These are phyloP conservation scores for Physcia stellaris DNA, from an alignment of 495 filamentous ascomycete genomes.

Conservation along the genomic window DNA sequence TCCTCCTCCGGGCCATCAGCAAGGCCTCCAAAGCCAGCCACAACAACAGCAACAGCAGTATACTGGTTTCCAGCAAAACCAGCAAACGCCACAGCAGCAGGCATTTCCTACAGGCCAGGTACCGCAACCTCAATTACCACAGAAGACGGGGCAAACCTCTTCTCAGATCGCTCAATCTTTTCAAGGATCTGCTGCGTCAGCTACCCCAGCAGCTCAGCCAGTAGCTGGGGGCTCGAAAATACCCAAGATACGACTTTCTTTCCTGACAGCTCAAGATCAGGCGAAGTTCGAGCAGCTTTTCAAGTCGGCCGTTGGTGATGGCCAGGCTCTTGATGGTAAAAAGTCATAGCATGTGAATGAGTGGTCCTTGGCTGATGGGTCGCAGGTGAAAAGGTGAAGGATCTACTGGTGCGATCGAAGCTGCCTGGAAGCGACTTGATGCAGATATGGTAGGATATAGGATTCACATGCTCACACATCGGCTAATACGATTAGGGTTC, in stretches of 20 bases:
- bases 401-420: constrained; percentile 77
- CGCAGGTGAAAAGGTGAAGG: constrained; percentile 68
- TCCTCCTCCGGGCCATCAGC: constrained; percentile 39
- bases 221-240: constrained; percentile 48
- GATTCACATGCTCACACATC: background rate
- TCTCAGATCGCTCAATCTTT: constrained; percentile 80
- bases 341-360: background rate
- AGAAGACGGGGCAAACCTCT: constrained; percentile 63
- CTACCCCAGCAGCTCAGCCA: constrained; percentile 37
- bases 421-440: constrained; percentile 69
- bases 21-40: constrained; percentile 44
- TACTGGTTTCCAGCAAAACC: constrained; percentile 35
- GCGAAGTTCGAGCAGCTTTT: constrained; percentile 97
- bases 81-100: constrained; percentile 23
- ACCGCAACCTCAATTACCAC: constrained; percentile 35
- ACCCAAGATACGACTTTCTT: constrained; percentile 89
- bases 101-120: constrained; percentile 26
- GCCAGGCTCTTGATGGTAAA: constrained; percentile 68
- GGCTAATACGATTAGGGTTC: constrained; percentile 41
- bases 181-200: constrained; percentile 34
- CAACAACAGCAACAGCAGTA: constrained; percentile 52
- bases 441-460: constrained; percentile 60
- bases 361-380: constrained; percentile 11
- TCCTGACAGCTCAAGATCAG: constrained; percentile 91
- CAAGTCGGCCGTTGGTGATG: constrained; percentile 84